These are phyloP conservation scores for Ganoderma resinaceum DNA, from an alignment of 1,284 basidiomycete species.

Conservation along the genomic window DNA sequence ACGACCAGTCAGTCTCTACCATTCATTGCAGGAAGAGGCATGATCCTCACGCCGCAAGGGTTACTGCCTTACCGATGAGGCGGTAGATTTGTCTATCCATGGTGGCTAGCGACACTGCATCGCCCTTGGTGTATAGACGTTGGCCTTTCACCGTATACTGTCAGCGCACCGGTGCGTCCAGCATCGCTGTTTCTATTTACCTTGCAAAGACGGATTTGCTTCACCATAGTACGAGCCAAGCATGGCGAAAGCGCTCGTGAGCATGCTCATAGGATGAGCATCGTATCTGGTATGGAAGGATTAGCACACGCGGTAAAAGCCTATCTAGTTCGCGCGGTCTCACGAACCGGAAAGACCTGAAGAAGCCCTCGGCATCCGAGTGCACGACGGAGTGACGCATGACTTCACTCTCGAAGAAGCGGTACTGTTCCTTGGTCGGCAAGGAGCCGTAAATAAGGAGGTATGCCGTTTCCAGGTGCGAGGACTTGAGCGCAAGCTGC, in stretches of 20 bases:
- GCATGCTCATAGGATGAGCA: constrained; percentile 88
- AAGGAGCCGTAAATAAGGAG: constrained; percentile 88
- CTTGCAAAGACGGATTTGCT: constrained; percentile 81
- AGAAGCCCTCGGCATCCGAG: constrained; percentile 81
- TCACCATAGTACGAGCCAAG: constrained; percentile 86
- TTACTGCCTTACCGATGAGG: constrained; percentile 87
- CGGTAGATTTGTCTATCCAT: constrained; percentile 94
- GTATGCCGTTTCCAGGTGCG: constrained; percentile 84
- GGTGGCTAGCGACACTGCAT: constrained; percentile 67
- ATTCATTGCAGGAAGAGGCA: not conserved
- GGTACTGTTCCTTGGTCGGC: constrained; percentile 70
- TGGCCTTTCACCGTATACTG: constrained; percentile 59
- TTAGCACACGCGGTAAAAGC: constrained; percentile 3
- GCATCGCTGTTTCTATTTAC: constrained; percentile 41
- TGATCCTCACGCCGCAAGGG: constrained; percentile 75
- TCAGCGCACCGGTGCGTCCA: not conserved
- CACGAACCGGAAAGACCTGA: constrained; percentile 75
- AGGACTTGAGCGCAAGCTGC: constrained; percentile 80
- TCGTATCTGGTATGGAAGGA: constrained; percentile 65
- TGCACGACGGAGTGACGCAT: constrained; percentile 82
- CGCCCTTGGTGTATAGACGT: constrained; percentile 75
- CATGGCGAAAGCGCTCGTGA: constrained; percentile 86
- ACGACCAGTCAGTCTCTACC: constrained; percentile 1
- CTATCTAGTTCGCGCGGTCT: not conserved
- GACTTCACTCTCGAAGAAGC: constrained; percentile 74